Percentiles rank a stretch among this genome's conserved stretches.
Conservation (phyloP, 108 stramenopile species). For the Cyclotella atomus region DNA sequence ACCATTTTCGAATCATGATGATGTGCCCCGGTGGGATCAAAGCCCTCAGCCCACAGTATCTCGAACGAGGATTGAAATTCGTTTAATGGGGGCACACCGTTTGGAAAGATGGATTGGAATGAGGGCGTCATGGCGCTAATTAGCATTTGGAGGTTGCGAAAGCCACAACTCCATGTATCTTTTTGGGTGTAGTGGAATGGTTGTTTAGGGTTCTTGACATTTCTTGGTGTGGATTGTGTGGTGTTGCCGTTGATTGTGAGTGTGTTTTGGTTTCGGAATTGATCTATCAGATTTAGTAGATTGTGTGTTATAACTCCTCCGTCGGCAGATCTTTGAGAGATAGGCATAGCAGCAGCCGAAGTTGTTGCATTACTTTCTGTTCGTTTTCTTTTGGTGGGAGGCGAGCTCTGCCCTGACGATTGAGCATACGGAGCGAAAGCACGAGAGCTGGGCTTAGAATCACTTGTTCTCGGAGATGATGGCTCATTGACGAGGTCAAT, state of each 20-base stretch:
- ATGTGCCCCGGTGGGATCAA: slow-evolving; percentile 67
- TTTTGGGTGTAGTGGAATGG: slow-evolving; percentile 57
- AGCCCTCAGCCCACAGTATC: slow-evolving; percentile 69
- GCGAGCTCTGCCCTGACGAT: not conserved
- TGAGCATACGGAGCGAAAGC: not conserved
- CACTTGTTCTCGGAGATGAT: not conserved
- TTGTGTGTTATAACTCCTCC: slow-evolving; percentile 8
- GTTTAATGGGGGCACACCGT: slow-evolving; percentile 56
- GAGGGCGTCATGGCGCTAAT: slow-evolving; percentile 60
- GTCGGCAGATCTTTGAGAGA: not conserved
- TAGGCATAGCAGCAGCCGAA: not conserved
- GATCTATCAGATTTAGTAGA: slow-evolving; percentile 7
- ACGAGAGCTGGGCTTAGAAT: not conserved
- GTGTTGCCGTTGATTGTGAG: slow-evolving; percentile 3
- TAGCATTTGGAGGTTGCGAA: slow-evolving; percentile 83
- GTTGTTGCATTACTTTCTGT: not conserved
- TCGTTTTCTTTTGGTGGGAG: not conserved
- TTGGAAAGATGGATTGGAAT: slow-evolving; percentile 41
- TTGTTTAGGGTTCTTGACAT: not conserved
- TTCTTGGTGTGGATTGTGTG: not conserved
- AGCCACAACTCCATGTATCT: slow-evolving; percentile 85
- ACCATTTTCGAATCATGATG: slow-evolving; percentile 61
- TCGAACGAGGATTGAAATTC: slow-evolving; percentile 68
- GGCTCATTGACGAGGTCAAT: not conserved
- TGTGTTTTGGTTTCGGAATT: slow-evolving; percentile 1